Conservation (phyloP, 2,329 filamentous ascomycete genomes). For the Phaeosphaeriaceae sp. region DNA sequence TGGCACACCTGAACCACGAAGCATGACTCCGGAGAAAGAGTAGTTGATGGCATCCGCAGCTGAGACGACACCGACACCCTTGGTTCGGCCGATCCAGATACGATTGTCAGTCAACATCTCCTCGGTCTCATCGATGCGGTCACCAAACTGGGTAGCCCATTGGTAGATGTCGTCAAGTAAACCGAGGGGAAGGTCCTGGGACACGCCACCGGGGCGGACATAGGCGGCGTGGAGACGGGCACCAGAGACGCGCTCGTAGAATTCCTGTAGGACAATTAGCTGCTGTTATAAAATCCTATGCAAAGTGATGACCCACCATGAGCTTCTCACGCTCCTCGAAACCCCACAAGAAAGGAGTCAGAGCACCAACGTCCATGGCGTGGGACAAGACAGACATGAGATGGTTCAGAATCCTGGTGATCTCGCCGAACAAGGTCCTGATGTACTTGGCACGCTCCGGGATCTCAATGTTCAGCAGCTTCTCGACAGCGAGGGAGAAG, state of each 20-base stretch:
- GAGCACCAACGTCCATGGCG: conserved; percentile 97
- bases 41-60: conserved; percentile 96
- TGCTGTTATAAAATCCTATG: neutral
- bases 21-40: conserved; percentile 96
- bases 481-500: conserved; percentile 94
- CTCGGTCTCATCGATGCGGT: conserved; percentile 98
- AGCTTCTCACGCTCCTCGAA: conserved; percentile 99
- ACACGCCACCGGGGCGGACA: conserved; percentile 93
- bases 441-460: conserved; percentile 97
- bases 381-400: conserved; percentile 97
- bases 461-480: conserved; percentile 95
- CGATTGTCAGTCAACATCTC: conserved; percentile 99
- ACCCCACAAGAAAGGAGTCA: conserved; percentile 98
- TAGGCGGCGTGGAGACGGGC: conserved; percentile 97
- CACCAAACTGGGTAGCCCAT: conserved; percentile 98
- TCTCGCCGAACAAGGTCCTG: conserved; percentile 91
- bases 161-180: conserved; percentile 99
- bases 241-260: conserved; percentile 98
- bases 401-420: conserved; percentile 94
- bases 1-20: conserved; percentile 92
- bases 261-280: conserved; percentile 71
- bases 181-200: conserved; percentile 91
- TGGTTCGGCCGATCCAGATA: conserved; percentile 95
- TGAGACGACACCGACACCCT: conserved; percentile 88
- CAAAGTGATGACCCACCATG: conserved; percentile 71